Percentiles rank a stretch among this genome's conserved stretches.
Evolutionary conservation across 2,329 filamentous ascomycete species (phyloP).

Genomic region (Fusarium sp.): DNA sequence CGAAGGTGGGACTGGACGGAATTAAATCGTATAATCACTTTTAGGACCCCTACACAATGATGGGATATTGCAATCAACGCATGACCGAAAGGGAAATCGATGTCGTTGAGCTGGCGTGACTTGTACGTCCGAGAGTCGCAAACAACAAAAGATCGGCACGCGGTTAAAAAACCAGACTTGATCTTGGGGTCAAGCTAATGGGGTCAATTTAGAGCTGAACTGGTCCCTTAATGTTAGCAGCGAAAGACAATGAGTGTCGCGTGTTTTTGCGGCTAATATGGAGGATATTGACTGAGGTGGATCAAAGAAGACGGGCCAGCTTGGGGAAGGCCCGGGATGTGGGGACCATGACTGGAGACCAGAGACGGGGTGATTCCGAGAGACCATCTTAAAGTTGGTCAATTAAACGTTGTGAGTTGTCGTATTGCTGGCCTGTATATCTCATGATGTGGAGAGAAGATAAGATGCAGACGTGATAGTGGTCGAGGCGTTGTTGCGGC

Average conservation of each 20-base stretch:
- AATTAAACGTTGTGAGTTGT: constrained; percentile 24
- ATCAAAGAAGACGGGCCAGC: constrained; percentile 35
- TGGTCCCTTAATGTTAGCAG: constrained; percentile 38
- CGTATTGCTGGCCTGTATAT: constrained; percentile 6
- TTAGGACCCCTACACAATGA: constrained; percentile 36
- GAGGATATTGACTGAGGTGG: constrained; percentile 29
- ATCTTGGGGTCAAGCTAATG: constrained; percentile 24
- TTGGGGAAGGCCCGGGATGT: constrained; percentile 41
- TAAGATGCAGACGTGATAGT: background rate
- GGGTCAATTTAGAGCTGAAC: constrained; percentile 19
- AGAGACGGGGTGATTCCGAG: constrained; percentile 20
- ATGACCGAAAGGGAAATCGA: constrained; percentile 31
- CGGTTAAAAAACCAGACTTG: background rate
- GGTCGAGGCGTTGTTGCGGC: constrained; percentile 16
- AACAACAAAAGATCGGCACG: constrained; percentile 14
- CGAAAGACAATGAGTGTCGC: constrained; percentile 37
- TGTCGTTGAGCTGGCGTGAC: constrained; percentile 7
- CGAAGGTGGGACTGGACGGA: constrained; percentile 33
- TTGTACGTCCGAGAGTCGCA: constrained; percentile 2
- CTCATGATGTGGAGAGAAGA: constrained; percentile 3
- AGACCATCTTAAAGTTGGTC: constrained; percentile 25
- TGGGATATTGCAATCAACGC: constrained; percentile 28
- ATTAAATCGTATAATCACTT: constrained; percentile 33
- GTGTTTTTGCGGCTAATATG: constrained; percentile 44
- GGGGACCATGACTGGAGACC: constrained; percentile 39